Evolutionary conservation across 768 basidiomycete species (phyloP), one percentile per base, ranked within the genome.

Genomic region (Galerina marginata): DNA sequence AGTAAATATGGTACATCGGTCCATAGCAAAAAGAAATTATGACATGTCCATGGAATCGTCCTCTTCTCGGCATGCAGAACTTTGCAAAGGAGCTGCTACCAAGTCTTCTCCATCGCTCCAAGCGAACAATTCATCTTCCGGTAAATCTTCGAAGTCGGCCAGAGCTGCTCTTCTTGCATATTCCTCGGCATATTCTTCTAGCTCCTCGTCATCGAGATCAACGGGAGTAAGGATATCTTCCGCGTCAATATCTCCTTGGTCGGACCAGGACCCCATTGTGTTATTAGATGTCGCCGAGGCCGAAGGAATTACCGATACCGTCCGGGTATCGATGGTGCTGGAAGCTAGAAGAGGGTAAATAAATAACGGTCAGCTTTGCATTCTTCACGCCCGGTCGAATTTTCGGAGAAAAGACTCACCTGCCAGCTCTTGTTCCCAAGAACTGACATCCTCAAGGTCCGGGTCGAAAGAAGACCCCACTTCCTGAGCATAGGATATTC

Each of bases 391-490:
- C 59, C 9, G 3, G 45, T 36, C 45, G 55, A 43, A 48, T 46
- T 45, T 25, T 16, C 4, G 39, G 36, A 29, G 38, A 52, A 54
- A 50, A 59, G 2, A 29, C 49, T n/a, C 58, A 80, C 88, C 80
- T 64, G 66, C 68, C 4, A 90, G 67, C 46, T 85, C 85, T 29
- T 72, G 65, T 69, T 90, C 89, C 89, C 88, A 91, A n/a, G 71
- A 67, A 20, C 65, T 74, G 4, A 83, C 70, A 58, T 91, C 88
- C 37, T 92, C 88, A 67, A 90, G 73, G 69, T 86, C 85, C 4
- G 90, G 90, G 68, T 92, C 90, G 59, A 90, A 84, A 1, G 90
- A 91, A 14, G 89, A 90, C 5, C 90, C 90, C 3, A 92, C 89
- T 58, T 91, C 89, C 15, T 75, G 69, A 26, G 83, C 80, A 60